Conservation (phyloP, 257 asterid species). For the Solanum corneliomulleri region DNA sequence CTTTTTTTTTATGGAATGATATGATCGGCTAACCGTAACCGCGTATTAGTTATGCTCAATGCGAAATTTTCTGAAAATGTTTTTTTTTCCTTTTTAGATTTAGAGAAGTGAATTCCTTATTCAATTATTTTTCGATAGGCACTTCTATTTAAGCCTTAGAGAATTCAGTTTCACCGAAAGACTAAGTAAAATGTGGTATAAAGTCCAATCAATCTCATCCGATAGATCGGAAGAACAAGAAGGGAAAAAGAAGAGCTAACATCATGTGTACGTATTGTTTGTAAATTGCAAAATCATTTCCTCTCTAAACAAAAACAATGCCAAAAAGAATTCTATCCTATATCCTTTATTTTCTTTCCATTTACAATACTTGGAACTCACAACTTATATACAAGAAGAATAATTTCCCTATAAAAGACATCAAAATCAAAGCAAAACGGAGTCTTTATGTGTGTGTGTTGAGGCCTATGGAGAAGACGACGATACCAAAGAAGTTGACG, state of each 20-base stretch:
- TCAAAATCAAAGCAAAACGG: background rate
- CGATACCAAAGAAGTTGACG: conserved; percentile 27
- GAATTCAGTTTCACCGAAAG: too few species aligned
- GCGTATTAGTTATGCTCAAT: too few species aligned
- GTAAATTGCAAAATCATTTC: background rate
- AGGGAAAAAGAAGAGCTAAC: background rate
- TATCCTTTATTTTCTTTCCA: background rate
- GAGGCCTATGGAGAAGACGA: conserved; percentile 19
- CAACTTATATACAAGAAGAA: background rate
- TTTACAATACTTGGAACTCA: background rate
- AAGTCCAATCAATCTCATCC: too few species aligned
- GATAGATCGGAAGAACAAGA: background rate
- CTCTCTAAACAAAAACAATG: background rate
- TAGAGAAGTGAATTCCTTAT: too few species aligned
- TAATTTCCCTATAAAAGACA: background rate
- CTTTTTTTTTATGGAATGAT: too few species aligned
- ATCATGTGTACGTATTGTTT: background rate
- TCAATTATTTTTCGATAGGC: too few species aligned
- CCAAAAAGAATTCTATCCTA: background rate
- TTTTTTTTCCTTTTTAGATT: too few species aligned
- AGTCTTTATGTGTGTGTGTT: background rate
- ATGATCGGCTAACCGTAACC: too few species aligned
- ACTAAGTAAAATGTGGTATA: too few species aligned
- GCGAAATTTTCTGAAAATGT: too few species aligned
- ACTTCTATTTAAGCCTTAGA: too few species aligned